Percentiles rank a stretch among this genome's conserved stretches.
Evolutionary conservation across 1,284 basidiomycete species (phyloP).

Genomic region (Moesziomyces sp.): DNA sequence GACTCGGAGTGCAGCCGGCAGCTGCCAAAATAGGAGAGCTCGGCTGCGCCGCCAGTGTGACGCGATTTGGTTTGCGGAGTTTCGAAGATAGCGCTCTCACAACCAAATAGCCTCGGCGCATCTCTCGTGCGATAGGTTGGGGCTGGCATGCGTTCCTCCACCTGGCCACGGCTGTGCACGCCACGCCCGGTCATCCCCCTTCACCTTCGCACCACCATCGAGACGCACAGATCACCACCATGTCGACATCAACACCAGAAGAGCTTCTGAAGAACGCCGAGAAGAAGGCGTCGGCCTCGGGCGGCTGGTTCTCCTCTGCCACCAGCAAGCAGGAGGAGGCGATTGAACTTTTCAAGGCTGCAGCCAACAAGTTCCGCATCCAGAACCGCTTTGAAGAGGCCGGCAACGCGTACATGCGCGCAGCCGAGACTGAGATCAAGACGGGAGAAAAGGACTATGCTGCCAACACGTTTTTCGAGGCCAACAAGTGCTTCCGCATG

Average conservation of each 20-base stretch:
- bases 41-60: not conserved
- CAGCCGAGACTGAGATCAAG: slow-evolving; percentile 65
- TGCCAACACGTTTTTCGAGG: slow-evolving; percentile 66
- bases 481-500: slow-evolving; percentile 66
- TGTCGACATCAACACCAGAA: slow-evolving; percentile 62
- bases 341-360: slow-evolving; percentile 91
- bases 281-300: slow-evolving; percentile 85
- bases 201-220: not conserved
- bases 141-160: not conserved
- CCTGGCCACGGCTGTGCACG: slow-evolving; percentile 6
- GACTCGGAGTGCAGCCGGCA: not conserved
- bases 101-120: not conserved
- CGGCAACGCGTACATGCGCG: slow-evolving; percentile 73
- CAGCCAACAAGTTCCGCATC: slow-evolving; percentile 94
- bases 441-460: slow-evolving; percentile 65
- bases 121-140: slow-evolving; percentile 1
- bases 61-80: slow-evolving; percentile 1
- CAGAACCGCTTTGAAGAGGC: slow-evolving; percentile 91
- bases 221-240: slow-evolving; percentile 13
- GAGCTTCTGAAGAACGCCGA: slow-evolving; percentile 83
- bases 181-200: not conserved
- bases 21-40: not conserved
- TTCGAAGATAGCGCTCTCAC: not conserved
- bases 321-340: slow-evolving; percentile 76
- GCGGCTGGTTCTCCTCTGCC: slow-evolving; percentile 71